Evolutionary conservation across 192 early-diverging fungal species (phyloP).

Genomic region (Umbelopsis sp.): DNA sequence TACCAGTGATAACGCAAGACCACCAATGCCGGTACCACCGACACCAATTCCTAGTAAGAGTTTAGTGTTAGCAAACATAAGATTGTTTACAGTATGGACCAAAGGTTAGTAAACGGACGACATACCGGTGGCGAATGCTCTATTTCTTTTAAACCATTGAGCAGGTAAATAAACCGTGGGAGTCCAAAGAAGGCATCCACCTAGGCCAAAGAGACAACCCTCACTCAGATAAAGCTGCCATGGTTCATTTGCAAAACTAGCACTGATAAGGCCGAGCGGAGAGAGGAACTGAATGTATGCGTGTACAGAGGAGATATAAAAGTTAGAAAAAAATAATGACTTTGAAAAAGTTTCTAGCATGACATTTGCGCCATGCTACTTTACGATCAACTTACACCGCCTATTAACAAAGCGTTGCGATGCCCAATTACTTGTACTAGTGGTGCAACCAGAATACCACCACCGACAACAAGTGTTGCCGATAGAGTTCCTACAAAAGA

Average conservation of each 20-base stretch:
- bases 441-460: constrained; percentile 35
- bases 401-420: constrained; percentile 29
- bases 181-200: constrained; percentile 54
- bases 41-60: constrained; percentile 51
- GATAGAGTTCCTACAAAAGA: constrained; percentile 39
- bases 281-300: constrained; percentile 29
- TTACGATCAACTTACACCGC: not conserved
- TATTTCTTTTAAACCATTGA: constrained; percentile 60
- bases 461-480: constrained; percentile 10
- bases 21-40: constrained; percentile 65
- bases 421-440: constrained; percentile 29
- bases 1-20: constrained; percentile 55
- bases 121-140: constrained; percentile 61
- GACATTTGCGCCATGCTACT: not conserved
- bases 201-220: constrained; percentile 63
- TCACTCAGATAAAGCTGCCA: constrained; percentile 71
- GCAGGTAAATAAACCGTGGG: constrained; percentile 59
- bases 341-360: not conserved
- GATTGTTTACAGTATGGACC: not conserved
- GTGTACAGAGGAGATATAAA: not conserved
- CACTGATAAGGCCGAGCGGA: constrained; percentile 55
- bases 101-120: not conserved
- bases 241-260: constrained; percentile 60
- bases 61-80: not conserved
- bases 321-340: not conserved